Evolutionary conservation across 2,329 filamentous ascomycete species (phyloP).

Genomic region (Sarocladiaceae sp.): DNA sequence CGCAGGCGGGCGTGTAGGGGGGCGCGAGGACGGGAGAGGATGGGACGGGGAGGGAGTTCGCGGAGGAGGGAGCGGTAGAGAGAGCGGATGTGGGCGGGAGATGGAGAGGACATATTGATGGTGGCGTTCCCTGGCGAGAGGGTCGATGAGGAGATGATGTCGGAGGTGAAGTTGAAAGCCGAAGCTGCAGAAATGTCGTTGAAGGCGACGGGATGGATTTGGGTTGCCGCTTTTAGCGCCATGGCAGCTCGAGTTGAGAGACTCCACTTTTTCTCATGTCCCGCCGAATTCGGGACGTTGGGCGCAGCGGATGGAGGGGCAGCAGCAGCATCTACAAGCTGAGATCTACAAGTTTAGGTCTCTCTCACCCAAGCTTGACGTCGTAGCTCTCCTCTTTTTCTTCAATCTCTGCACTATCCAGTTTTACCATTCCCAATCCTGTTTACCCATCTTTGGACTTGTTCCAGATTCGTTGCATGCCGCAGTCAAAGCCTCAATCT

Average conservation of each 20-base stretch:
- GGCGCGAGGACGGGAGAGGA: constrained; percentile 52
- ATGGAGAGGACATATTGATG: constrained; percentile 22
- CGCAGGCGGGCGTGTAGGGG: constrained; percentile 67
- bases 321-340: neutral
- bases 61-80: constrained; percentile 86
- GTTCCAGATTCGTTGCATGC: constrained; percentile 1
- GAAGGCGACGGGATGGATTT: neutral
- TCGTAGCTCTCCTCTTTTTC: neutral
- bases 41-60: constrained; percentile 70
- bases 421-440: neutral
- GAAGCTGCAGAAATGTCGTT: too few species aligned
- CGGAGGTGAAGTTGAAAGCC: neutral
- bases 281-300: too few species aligned
- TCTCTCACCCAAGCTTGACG: too few species aligned
- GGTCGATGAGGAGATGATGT: neutral
- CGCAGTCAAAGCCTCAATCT: constrained; percentile 3
- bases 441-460: neutral
- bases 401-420: neutral
- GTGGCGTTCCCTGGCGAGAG: neutral
- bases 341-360: neutral
- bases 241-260: too few species aligned
- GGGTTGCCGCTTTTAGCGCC: constrained; percentile 1
- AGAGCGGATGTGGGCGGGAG: constrained; percentile 54
- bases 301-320: constrained; percentile 6
- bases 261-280: too few species aligned